Evolutionary conservation across 2,329 filamentous ascomycete genomes (phyloP).

Genomic region (Huntiella decipiens): DNA sequence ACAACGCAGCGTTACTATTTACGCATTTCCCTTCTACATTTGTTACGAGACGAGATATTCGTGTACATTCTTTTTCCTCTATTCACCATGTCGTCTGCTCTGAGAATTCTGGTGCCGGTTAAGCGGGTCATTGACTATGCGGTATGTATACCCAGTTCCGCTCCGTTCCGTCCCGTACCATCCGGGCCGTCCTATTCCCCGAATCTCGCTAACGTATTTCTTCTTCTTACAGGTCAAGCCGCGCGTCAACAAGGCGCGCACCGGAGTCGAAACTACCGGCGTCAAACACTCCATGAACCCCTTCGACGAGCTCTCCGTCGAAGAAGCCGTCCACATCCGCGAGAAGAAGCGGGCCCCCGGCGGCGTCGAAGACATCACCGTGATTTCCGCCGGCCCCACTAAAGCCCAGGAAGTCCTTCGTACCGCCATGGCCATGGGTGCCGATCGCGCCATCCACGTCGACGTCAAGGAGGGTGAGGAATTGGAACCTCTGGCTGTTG

Average conservation of each 20-base stretch:
- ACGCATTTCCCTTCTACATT: background rate
- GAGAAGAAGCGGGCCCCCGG: constrained; percentile 57
- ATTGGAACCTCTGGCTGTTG: constrained; percentile 77
- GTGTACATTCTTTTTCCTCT: background rate
- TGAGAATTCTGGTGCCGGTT: constrained; percentile 61
- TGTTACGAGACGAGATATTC: background rate
- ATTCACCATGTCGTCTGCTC: constrained; percentile 32
- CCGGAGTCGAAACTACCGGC: constrained; percentile 74
- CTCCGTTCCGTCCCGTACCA: background rate
- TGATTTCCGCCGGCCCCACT: constrained; percentile 69
- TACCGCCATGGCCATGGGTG: constrained; percentile 97
- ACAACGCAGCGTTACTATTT: background rate
- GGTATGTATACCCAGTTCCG: constrained; percentile 27
- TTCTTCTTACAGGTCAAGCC: constrained; percentile 37
- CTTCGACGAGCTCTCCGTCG: constrained; percentile 94
- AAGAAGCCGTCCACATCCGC: constrained; percentile 87
- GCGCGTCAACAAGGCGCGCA: constrained; percentile 52
- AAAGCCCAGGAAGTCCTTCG: constrained; percentile 80
- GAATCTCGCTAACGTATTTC: background rate
- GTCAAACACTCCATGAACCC: constrained; percentile 99
- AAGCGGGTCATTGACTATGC: constrained; percentile 81
- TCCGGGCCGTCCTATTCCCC: background rate
- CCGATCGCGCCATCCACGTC: constrained; percentile 78
- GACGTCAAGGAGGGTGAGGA: constrained; percentile 57
- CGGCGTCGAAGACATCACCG: constrained; percentile 79